Percentiles rank a stretch among this genome's conserved stretches.
phyloP scores from a whole-genome alignment of 805 yeast species.

The Candida silvatica region DNA sequence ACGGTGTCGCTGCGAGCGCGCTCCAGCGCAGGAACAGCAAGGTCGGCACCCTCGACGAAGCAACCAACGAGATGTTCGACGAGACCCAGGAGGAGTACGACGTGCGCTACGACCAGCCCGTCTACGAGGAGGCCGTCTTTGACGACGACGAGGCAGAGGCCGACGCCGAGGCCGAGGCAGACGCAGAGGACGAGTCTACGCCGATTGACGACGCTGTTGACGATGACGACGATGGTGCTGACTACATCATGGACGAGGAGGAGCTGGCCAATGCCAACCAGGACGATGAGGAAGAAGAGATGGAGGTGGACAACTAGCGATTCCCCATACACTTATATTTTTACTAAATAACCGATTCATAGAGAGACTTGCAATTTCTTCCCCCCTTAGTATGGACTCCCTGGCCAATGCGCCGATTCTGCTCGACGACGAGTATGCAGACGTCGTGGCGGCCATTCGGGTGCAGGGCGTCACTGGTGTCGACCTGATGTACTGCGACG shows the following conservation, averaged over 20 bases:
- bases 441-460: background rate
- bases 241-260: slow-evolving; percentile 28
- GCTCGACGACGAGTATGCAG: background rate
- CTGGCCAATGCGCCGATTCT: background rate
- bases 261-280: slow-evolving; percentile 18
- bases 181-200: slow-evolving; percentile 6
- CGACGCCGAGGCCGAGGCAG: slow-evolving; percentile 27
- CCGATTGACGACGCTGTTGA: background rate
- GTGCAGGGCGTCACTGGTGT: background rate
- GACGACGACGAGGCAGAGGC: slow-evolving; percentile 31
- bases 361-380: no score
- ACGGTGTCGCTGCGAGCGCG: background rate
- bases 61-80: slow-evolving; percentile 15
- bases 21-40: slow-evolving; percentile 23
- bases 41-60: slow-evolving; percentile 24
- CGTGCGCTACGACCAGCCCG: slow-evolving; percentile 12
- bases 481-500: background rate
- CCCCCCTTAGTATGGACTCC: no score
- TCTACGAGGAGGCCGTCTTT: slow-evolving; percentile 28
- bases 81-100: slow-evolving; percentile 29
- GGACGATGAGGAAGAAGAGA: slow-evolving; percentile 14
- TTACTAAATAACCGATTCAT: no score
- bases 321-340: no score
- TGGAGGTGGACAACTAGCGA: background rate
- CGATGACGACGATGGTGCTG: slow-evolving; percentile 29